Conservation (phyloP, 164 flowering plant genomes). For the Kingdonia uniflora region DNA sequence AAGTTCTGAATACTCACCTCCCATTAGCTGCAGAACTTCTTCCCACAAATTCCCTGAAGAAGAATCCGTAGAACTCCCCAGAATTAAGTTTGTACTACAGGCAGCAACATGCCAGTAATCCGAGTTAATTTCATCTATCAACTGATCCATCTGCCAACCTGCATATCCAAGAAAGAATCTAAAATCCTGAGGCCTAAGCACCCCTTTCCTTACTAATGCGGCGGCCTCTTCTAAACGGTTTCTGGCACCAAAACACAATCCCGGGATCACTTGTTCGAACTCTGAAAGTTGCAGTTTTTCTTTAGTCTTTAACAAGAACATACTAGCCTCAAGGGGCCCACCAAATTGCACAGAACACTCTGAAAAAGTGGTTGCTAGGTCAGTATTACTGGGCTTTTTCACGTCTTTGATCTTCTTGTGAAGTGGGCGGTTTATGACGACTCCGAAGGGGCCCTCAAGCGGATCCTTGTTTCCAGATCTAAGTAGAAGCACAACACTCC, state of each 20-base stretch:
- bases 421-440: conserved; percentile 81
- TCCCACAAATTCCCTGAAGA: conserved; percentile 66
- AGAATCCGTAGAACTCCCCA: conserved; percentile 31
- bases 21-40: conserved; percentile 90
- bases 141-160: conserved; percentile 87
- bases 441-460: conserved; percentile 80
- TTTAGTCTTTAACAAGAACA: conserved; percentile 52
- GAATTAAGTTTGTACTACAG: conserved; percentile 63
- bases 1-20: conserved; percentile 83
- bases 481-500: conserved; percentile 47
- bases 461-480: conserved; percentile 70
- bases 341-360: conserved; percentile 82
- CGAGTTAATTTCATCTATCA: conserved; percentile 76
- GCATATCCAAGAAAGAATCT: conserved; percentile 91
- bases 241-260: conserved; percentile 65
- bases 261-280: conserved; percentile 84
- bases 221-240: conserved; percentile 71
- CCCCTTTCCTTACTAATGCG: conserved; percentile 57
- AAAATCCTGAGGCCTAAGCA: conserved; percentile 63
- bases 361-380: conserved; percentile 67
- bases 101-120: conserved; percentile 86
- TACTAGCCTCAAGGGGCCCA: conserved; percentile 87
- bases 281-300: conserved; percentile 34
- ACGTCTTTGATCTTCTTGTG: conserved; percentile 69
- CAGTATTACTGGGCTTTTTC: conserved; percentile 53